Evolutionary conservation across 2,329 filamentous ascomycete species (phyloP).

Genomic region (Ambrosiella xylebori): DNA sequence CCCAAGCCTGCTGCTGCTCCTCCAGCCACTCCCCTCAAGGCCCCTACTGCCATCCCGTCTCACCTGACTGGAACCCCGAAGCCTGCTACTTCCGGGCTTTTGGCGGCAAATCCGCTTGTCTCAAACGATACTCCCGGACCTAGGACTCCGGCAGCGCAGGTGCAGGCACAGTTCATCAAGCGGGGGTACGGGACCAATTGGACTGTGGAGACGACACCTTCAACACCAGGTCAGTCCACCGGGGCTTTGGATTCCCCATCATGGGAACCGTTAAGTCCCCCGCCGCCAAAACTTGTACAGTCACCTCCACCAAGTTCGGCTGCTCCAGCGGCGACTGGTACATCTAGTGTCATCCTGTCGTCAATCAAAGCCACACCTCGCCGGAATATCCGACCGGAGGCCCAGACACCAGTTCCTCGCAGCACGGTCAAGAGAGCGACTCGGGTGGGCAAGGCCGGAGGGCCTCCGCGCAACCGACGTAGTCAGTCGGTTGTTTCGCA

Average conservation of each 20-base stretch:
- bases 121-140: not conserved
- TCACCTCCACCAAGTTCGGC: not conserved
- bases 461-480: slow-evolving; percentile 19
- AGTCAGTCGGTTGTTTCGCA: slow-evolving; percentile 31
- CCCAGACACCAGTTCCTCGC: slow-evolving; percentile 8
- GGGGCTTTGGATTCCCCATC: slow-evolving; percentile 32
- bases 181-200: slow-evolving; percentile 38
- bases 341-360: slow-evolving; percentile 4
- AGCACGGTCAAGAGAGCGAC: slow-evolving; percentile 4
- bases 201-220: slow-evolving; percentile 38
- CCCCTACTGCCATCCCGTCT: slow-evolving; percentile 3
- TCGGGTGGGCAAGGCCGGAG: slow-evolving; percentile 6
- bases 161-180: slow-evolving; percentile 16
- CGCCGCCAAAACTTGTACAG: slow-evolving; percentile 1
- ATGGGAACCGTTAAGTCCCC: slow-evolving; percentile 31
- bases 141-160: slow-evolving; percentile 5
- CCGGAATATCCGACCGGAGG: slow-evolving; percentile 11
- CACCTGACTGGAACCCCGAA: slow-evolving; percentile 4
- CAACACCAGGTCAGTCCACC: slow-evolving; percentile 31
- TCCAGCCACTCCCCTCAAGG: slow-evolving; percentile 10
- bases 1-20: not conserved
- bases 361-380: slow-evolving; percentile 10
- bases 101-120: not conserved
- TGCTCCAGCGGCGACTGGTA: slow-evolving; percentile 17
- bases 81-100: not conserved